Evolutionary conservation across 1,284 basidiomycete species (phyloP).

Genomic region (Cystobasidiaceae sp.): DNA sequence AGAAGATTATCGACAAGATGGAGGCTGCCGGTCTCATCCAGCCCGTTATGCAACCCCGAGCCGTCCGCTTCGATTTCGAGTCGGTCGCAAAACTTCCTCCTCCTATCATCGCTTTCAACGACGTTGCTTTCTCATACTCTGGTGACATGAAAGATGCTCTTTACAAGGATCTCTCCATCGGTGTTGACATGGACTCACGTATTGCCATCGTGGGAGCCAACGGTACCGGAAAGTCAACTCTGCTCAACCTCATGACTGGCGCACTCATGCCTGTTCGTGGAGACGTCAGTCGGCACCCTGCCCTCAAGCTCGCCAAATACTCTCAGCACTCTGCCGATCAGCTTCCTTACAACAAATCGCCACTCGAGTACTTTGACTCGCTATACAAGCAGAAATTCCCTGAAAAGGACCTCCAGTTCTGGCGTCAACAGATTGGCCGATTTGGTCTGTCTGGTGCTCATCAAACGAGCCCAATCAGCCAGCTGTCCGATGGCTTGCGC

Average conservation of each 20-base stretch:
- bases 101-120: conserved; percentile 92
- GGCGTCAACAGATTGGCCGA: conserved; percentile 88
- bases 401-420: conserved; percentile 88
- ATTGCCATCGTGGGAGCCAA: conserved; percentile 97
- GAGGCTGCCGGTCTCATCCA: conserved; percentile 97
- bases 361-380: conserved; percentile 89
- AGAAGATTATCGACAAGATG: conserved; percentile 99
- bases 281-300: conserved; percentile 78
- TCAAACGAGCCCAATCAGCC: conserved; percentile 87
- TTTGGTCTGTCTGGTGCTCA: conserved; percentile 93
- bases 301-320: conserved; percentile 76
- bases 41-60: conserved; percentile 68
- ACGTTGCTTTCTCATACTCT: conserved; percentile 91
- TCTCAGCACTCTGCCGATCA: conserved; percentile 99
- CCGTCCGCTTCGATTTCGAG: conserved; percentile 90
- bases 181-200: conserved; percentile 95
- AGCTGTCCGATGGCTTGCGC: conserved; percentile 89
- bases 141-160: conserved; percentile 81
- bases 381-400: conserved; percentile 80
- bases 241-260: conserved; percentile 90
- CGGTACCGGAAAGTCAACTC: conserved; percentile 95
- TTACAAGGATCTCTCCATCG: conserved; percentile 82
- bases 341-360: conserved; percentile 85
- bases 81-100: conserved; percentile 89
- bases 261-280: conserved; percentile 75